These are phyloP conservation scores for Astragalus glycyphyllos DNA, from an alignment of 306 rosid species.

Conservation along the genomic window DNA sequence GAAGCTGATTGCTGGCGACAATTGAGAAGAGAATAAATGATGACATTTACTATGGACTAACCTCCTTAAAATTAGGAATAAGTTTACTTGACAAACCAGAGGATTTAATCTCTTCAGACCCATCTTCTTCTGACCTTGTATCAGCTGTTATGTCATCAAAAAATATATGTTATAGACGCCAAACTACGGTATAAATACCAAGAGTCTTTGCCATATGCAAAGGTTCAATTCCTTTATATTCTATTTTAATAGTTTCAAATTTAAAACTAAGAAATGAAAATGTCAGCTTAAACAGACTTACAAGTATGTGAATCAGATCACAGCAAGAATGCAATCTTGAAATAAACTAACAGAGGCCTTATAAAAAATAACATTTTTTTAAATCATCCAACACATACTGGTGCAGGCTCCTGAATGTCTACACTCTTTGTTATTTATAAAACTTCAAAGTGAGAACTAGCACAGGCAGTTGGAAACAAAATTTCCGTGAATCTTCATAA, in stretches of 20 bases:
- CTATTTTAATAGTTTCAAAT: background rate
- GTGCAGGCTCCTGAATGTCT: constrained; percentile 1
- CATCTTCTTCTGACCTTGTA: constrained; percentile 54
- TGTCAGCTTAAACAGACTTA: constrained; percentile 2
- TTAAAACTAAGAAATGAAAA: background rate
- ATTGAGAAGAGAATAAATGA: background rate
- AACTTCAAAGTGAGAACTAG: constrained; percentile 6
- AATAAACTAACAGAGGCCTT: background rate
- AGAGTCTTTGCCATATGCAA: constrained; percentile 4
- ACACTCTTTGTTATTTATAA: background rate
- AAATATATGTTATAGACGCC: constrained; percentile 39
- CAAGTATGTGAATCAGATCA: constrained; percentile 8
- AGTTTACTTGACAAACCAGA: constrained; percentile 53
- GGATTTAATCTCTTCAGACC: constrained; percentile 53
- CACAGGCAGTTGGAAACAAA: background rate
- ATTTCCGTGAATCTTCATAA: background rate
- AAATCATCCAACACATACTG: background rate
- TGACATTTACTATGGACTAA: constrained; percentile 47
- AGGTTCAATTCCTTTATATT: constrained; percentile 3
- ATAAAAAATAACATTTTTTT: background rate
- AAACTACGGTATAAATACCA: constrained; percentile 28
- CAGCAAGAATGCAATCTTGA: constrained; percentile 14
- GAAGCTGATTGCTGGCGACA: background rate
- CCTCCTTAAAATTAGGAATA: constrained; percentile 67
- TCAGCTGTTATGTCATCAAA: constrained; percentile 53